Evolutionary conservation across 1,284 basidiomycete genomes (phyloP).

Genomic region (Pseudozyma sp.): DNA sequence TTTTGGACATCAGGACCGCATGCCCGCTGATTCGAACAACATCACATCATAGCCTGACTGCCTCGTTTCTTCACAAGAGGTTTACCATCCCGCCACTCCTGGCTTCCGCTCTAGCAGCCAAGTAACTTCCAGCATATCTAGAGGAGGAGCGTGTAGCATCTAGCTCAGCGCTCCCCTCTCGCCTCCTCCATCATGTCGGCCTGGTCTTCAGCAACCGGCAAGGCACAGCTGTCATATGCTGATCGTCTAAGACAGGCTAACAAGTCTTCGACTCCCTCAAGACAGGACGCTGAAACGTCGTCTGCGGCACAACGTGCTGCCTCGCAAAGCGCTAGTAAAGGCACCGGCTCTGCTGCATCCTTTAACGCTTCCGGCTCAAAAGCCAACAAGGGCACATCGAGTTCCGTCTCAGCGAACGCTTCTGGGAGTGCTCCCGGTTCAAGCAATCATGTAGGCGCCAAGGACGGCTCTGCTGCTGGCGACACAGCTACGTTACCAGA

Average conservation of each 20-base stretch:
- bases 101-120: neutral
- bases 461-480: constrained; percentile 1
- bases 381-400: constrained; percentile 12
- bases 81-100: neutral
- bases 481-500: constrained; percentile 1
- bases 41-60: no score
- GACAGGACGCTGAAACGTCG: constrained; percentile 15
- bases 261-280: constrained; percentile 22
- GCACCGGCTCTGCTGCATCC: constrained; percentile 1
- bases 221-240: constrained; percentile 56
- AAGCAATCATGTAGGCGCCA: neutral
- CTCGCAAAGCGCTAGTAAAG: constrained; percentile 3
- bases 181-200: constrained; percentile 47
- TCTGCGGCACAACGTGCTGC: constrained; percentile 10
- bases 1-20: no score
- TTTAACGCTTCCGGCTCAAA: constrained; percentile 7
- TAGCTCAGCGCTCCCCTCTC: constrained; percentile 15
- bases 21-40: no score
- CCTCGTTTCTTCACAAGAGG: no score
- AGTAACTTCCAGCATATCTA: neutral
- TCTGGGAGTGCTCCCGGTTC: constrained; percentile 8
- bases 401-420: constrained; percentile 3
- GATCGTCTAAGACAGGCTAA: constrained; percentile 51
- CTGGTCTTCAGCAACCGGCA: constrained; percentile 54
- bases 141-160: constrained; percentile 19